Evolutionary conservation across 306 rosid genomes (phyloP).

Genomic region (Fragaria ananassa): DNA sequence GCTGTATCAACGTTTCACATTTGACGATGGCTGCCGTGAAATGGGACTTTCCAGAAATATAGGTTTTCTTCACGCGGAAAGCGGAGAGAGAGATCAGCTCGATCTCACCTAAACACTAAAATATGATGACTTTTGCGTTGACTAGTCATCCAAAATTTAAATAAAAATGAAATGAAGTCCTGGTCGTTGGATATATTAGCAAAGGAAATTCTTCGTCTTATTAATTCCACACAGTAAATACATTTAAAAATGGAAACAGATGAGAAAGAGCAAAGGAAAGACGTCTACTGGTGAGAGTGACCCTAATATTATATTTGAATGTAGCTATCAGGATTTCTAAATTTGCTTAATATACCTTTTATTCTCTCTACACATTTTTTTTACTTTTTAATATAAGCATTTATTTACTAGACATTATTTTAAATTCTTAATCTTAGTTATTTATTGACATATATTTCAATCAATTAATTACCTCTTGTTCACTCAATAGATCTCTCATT

Average conservation of each 20-base stretch:
- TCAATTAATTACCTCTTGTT: too few relatives aligned
- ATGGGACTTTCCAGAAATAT: constrained; percentile 24
- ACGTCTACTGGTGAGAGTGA: background rate
- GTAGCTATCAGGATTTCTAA: too few relatives aligned
- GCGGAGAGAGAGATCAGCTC: background rate
- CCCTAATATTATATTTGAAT: too few relatives aligned
- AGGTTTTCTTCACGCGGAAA: constrained; percentile 6
- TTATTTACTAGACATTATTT: too few relatives aligned
- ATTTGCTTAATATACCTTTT: too few relatives aligned
- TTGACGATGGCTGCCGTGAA: constrained; percentile 28
- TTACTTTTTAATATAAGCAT: too few relatives aligned
- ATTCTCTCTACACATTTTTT: too few relatives aligned
- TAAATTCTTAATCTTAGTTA: too few relatives aligned
- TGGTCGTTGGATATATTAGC: background rate
- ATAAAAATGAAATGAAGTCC: background rate
- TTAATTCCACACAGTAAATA: background rate
- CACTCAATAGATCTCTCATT: too few relatives aligned
- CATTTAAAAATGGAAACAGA: background rate
- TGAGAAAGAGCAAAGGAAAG: background rate
- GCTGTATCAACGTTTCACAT: constrained; percentile 6
- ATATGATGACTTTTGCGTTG: background rate
- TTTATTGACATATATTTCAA: too few relatives aligned
- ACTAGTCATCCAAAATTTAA: background rate
- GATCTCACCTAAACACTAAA: background rate
- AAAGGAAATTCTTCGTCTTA: background rate